Base-by-base conservation (phyloP, 352 stramenopile genomes). In the Peronospora destructor region DNA sequence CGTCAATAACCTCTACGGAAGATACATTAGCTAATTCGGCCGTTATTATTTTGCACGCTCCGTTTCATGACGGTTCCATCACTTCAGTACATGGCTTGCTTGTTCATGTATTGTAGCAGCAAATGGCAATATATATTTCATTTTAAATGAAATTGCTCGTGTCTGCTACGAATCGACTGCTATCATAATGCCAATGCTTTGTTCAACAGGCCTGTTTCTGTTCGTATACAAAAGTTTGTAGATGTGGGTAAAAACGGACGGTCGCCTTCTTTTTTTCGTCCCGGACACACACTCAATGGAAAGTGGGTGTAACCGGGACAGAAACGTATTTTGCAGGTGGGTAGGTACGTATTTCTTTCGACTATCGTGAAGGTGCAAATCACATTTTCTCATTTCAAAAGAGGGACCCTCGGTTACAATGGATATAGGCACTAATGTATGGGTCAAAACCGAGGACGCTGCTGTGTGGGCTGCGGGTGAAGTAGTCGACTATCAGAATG, bases 361-460 rank as follows among this genome's bases (percentile, higher is more conserved):
- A 26, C 23, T 4, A n/a, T n/a, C n/a, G n/a, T n/a, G n/a, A n/a
- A n/a, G n/a, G n/a, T 26, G 23, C 23, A 21, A 23, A 21, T 17
- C 6, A 21, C 12, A n/a, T 7, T 3, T 21, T 50, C 21, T 10
- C 34, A 16, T 40, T 32, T 19, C 2, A 3, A 44, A 28, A 23
- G 36, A n/a, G n/a, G n/a, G n/a, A 16, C 37, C 29, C 7, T 40
- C 28, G 48, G 34, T 46, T 50, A 44, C 40, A 36, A 94, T 94
- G 83, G 83, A 94, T 53, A 60, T 87, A 40, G 83, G 80, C 61
- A 89, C 77, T 6, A 66, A 86, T 37, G 83, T 94, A 32, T 94
- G 83, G 83, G 70, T 91, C 28, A 76, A 78, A 61, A 69, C 74
- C 57, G 43, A 56, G 21, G 68, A 73, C 49, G 41, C 53, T n/a